These are phyloP conservation scores for Cardamine resedifolia DNA, from an alignment of 345 rosid species.

Conservation along the genomic window DNA sequence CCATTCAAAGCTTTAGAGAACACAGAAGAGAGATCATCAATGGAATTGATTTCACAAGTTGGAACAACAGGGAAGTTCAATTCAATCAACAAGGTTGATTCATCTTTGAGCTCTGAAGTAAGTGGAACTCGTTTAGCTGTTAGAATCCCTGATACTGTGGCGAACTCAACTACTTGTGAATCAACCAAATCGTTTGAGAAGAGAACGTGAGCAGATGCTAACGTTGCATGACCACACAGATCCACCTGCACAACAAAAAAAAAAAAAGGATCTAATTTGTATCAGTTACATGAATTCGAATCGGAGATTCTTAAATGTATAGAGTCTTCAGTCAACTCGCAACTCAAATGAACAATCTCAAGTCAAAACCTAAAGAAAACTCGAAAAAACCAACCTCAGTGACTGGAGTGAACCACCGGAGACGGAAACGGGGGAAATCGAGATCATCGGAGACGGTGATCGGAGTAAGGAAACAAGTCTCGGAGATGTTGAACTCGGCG, in stretches of 20 bases:
- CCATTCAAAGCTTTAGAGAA: conserved; percentile 53
- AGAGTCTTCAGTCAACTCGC: too few species aligned
- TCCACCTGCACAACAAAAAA: conserved; percentile 40
- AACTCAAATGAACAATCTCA: conserved; percentile 7
- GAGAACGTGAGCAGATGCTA: conserved; percentile 72
- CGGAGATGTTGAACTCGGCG: conserved; percentile 56
- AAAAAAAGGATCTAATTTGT: not conserved
- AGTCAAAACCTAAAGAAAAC: not conserved
- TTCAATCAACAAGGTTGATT: conserved; percentile 46
- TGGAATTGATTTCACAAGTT: conserved; percentile 38
- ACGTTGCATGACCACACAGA: conserved; percentile 85
- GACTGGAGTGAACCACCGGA: conserved; percentile 70
- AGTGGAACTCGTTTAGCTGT: conserved; percentile 53
- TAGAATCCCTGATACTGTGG: conserved; percentile 61
- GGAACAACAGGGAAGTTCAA: conserved; percentile 56
- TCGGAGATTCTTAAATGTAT: not conserved
- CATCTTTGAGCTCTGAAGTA: conserved; percentile 3
- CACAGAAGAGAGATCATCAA: conserved; percentile 30
- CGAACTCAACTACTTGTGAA: conserved; percentile 60
- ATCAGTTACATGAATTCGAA: not conserved
- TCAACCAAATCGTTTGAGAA: conserved; percentile 52
- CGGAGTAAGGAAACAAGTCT: conserved; percentile 50
- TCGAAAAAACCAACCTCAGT: conserved; percentile 37
- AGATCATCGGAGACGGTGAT: conserved; percentile 8
- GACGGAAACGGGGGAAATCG: conserved; percentile 47